A percentile compares a stretch with the other conserved stretches of the same genome.
Evolutionary conservation across 1,139 yeast species (phyloP).

Genomic region (Saccharomyces pastorianus): DNA sequence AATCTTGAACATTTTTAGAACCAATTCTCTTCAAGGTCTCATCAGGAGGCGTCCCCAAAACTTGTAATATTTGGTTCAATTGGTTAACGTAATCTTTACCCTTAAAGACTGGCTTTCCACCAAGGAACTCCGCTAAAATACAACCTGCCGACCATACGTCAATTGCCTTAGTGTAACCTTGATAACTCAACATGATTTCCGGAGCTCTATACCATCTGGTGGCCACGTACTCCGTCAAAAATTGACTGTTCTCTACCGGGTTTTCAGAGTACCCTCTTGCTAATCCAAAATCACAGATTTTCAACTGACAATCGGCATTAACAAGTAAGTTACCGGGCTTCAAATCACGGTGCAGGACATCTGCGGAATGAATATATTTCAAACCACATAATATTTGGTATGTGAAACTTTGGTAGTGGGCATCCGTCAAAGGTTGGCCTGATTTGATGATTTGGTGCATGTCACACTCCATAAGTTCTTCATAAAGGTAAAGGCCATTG

Average conservation of each 20-base stretch:
- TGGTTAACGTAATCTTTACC: slow-evolving; percentile 97
- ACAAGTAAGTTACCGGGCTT: slow-evolving; percentile 91
- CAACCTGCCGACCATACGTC: slow-evolving; percentile 98
- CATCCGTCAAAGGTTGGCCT: slow-evolving; percentile 88
- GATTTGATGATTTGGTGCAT: slow-evolving; percentile 94
- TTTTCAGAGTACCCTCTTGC: slow-evolving; percentile 90
- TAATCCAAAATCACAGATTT: slow-evolving; percentile 92
- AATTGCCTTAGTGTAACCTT: slow-evolving; percentile 89
- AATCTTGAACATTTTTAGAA: slow-evolving; percentile 83
- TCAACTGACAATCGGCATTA: slow-evolving; percentile 92
- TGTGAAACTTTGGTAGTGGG: slow-evolving; percentile 86
- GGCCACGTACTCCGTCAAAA: slow-evolving; percentile 92
- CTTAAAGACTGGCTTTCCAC: slow-evolving; percentile 85
- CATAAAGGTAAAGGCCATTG: slow-evolving; percentile 86
- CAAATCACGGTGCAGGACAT: slow-evolving; percentile 86
- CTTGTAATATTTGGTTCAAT: slow-evolving; percentile 73
- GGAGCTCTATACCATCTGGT: slow-evolving; percentile 99
- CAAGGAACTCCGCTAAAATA: slow-evolving; percentile 84
- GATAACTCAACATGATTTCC: slow-evolving; percentile 88
- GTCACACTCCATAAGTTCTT: slow-evolving; percentile 96
- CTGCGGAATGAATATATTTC: slow-evolving; percentile 91
- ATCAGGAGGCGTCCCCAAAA: slow-evolving; percentile 87
- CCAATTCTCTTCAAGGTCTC: slow-evolving; percentile 78
- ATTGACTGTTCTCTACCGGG: slow-evolving; percentile 81
- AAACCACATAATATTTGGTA: slow-evolving; percentile 90